Evolutionary conservation across 306 rosid genomes (phyloP), one percentile per base, ranked within the genome.

Genomic region (Parietaria judaica): DNA sequence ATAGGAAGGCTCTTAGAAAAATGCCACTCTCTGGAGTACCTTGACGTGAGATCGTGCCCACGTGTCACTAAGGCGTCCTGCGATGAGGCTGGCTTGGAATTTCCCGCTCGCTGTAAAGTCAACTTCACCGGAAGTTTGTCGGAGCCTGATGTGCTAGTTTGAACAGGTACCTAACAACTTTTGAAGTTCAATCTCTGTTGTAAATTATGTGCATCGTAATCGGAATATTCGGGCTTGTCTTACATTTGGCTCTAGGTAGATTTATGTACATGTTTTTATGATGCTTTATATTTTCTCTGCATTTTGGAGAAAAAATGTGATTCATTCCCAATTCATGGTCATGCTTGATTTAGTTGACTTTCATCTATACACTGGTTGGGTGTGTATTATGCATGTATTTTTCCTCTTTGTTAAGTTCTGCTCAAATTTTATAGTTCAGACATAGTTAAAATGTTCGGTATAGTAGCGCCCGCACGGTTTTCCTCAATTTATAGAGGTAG

Each of bases 11-110:
- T 92, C 58, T 36, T 79, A 65, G 83, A 82, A 66, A 84, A 81
- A 65, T 88, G 96, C 73, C 56, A 16, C 55, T 68, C 66, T 65
- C 77, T 88, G 51, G 79, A 88, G 57, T 92, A 88, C 72, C 76
- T 92, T 66, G 96, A 92, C 69, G 95, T 92, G 69, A 86, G 95
- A 70, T 80, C 95, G 17, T 88, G 99, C 75, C 94, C 94, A 0
- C 80, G 72, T 47, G 77, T 88, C 60, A 92, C 99, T 7, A 77
- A 77, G 85, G 92, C 79, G 5, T 82, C 74, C 63, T 84, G 84
- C 7, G 92, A 84, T 13, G 95, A 72, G 85, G 90, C 81, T 54
- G 96, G 90, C 60, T 65, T 88, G 72, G 81, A 58, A 71, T 86
- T 92, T 74, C 86, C 96, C 14, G 80, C 70, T 56, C 41, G 58